phyloP scores from a whole-genome alignment of 2,329 filamentous ascomycete genomes.

The Fusarium verticillioides region DNA sequence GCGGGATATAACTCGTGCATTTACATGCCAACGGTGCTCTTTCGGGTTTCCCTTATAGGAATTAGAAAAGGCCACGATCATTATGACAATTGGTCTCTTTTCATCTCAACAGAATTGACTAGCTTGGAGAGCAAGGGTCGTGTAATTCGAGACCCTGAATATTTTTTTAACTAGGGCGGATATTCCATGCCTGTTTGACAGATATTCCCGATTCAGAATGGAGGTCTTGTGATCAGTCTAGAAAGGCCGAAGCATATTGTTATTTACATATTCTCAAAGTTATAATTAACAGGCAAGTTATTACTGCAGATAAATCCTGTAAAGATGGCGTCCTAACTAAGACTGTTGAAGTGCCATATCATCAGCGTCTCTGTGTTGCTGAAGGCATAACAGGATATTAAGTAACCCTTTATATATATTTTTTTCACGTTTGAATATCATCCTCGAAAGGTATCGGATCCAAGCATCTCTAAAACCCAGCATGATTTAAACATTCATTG shows the following conservation, averaged over 20 bases:
- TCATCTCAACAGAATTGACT: conserved; percentile 27
- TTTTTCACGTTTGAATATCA: too few species aligned
- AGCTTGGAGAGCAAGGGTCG: conserved; percentile 20
- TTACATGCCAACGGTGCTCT: conserved; percentile 6
- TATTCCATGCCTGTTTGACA: background rate
- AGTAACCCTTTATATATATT: background rate
- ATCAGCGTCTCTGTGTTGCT: background rate
- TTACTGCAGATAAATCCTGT: background rate
- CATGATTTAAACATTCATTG: too few species aligned
- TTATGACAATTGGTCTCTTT: conserved; percentile 18
- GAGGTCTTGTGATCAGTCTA: too few species aligned
- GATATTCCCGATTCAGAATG: background rate
- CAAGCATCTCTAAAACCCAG: too few species aligned
- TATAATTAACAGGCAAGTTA: background rate
- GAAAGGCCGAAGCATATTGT: background rate
- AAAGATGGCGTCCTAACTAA: background rate
- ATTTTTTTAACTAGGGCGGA: background rate
- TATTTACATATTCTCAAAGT: too few species aligned
- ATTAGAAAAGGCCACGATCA: conserved; percentile 11
- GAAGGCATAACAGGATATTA: background rate
- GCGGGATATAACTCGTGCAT: conserved; percentile 33
- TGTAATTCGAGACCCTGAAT: conserved; percentile 31
- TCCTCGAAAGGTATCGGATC: too few species aligned
- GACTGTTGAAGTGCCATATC: background rate
- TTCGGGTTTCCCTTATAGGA: conserved; percentile 19